Evolutionary conservation across 148 eudicot genomes (phyloP).

Genomic region (Rhododendron griersonianum): DNA sequence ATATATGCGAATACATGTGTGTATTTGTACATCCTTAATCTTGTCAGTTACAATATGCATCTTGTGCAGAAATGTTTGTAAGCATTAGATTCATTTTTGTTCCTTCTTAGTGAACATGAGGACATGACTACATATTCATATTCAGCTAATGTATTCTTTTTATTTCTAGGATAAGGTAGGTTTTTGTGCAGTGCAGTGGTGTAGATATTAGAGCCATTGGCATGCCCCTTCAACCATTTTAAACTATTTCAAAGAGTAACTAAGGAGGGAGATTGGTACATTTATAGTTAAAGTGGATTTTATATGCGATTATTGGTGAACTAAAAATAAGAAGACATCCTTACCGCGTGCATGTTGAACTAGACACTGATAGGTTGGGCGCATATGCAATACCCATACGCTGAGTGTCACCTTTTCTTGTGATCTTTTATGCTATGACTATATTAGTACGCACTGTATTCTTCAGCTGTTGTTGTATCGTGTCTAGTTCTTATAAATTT

Average conservation of each 20-base stretch:
- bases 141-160: background rate
- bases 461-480: background rate
- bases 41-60: background rate
- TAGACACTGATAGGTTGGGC: background rate
- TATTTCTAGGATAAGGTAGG: background rate
- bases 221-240: background rate
- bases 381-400: background rate
- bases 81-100: background rate
- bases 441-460: background rate
- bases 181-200: no score
- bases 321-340: background rate
- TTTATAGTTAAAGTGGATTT: background rate
- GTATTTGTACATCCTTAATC: background rate
- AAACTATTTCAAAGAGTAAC: background rate
- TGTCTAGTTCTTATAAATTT: background rate
- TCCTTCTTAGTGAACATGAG: background rate
- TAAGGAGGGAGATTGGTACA: background rate
- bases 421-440: background rate
- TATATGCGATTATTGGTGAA: background rate
- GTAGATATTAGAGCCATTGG: background rate
- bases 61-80: background rate
- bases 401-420: background rate
- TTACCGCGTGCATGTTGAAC: background rate
- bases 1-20: no score
- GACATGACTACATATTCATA: background rate